Percentiles rank a stretch among this genome's conserved stretches.
phyloP scores from a whole-genome alignment of 2,329 filamentous ascomycete species.

The Ceratocystiopsis sp. region DNA sequence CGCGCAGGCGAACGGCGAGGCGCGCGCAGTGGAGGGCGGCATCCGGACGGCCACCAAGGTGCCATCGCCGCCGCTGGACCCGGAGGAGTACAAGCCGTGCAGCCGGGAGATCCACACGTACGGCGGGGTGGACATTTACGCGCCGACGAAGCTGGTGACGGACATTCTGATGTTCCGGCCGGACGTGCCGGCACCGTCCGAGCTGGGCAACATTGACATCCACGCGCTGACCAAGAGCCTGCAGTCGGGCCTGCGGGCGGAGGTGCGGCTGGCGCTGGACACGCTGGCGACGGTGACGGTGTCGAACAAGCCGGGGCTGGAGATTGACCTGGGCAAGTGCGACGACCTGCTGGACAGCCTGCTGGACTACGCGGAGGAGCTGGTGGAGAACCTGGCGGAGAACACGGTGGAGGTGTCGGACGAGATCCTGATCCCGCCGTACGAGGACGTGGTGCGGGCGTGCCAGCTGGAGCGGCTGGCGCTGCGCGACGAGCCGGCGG shows the following conservation, averaged over 20 bases:
- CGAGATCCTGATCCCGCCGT: slow-evolving; percentile 63
- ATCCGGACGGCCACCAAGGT: too few relatives aligned
- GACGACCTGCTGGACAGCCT: slow-evolving; percentile 81
- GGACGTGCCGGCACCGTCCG: slow-evolving; percentile 54
- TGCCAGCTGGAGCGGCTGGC: slow-evolving; percentile 57
- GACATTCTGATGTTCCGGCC: slow-evolving; percentile 55
- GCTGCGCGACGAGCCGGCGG: slow-evolving; percentile 53
- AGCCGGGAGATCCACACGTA: slow-evolving; percentile 39
- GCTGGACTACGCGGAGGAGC: slow-evolving; percentile 79
- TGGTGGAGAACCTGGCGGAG: slow-evolving; percentile 70
- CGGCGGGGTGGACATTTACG: slow-evolving; percentile 56
- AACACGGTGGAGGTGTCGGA: slow-evolving; percentile 75
- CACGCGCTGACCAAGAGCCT: slow-evolving; percentile 77
- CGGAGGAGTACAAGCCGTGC: slow-evolving; percentile 38
- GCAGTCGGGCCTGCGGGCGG: slow-evolving; percentile 74
- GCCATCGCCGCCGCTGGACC: slow-evolving; percentile 20
- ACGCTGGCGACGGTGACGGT: slow-evolving; percentile 57
- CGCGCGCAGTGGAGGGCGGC: too few relatives aligned
- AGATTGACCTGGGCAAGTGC: slow-evolving; percentile 51
- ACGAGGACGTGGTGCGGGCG: slow-evolving; percentile 74
- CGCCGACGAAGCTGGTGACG: slow-evolving; percentile 45
- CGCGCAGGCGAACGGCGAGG: neutral
- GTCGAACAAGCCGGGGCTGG: slow-evolving; percentile 42
- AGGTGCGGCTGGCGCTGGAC: slow-evolving; percentile 81
- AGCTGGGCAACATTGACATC: slow-evolving; percentile 80